Conservation (phyloP, 495 filamentous ascomycete genomes). For the Penicillium ochrochloron region DNA sequence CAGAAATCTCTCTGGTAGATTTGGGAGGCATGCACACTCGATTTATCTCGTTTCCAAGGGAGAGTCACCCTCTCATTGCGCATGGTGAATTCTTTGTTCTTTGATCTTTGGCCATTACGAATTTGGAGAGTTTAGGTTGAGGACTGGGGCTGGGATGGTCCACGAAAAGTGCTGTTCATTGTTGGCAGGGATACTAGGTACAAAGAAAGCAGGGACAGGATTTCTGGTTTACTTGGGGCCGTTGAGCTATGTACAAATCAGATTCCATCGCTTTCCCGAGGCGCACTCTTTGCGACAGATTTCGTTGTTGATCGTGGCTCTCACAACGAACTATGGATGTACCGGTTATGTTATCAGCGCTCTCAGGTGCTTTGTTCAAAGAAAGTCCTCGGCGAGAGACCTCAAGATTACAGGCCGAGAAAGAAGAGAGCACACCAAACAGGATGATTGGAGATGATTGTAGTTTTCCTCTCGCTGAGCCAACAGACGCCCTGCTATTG, state of each 20-base stretch:
- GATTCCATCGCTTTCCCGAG: neutral
- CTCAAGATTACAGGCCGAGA: neutral
- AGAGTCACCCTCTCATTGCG: neutral
- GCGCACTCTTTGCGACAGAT: neutral
- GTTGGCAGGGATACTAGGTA: neutral
- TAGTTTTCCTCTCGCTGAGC: neutral
- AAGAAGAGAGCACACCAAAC: neutral
- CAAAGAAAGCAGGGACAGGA: neutral
- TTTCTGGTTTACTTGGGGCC: neutral
- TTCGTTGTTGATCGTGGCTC: neutral
- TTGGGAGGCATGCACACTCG: neutral
- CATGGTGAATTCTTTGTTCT: constrained; percentile 2
- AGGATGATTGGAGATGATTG: neutral
- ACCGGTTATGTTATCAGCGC: neutral
- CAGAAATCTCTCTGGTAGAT: neutral
- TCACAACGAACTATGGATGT: neutral
- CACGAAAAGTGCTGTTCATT: neutral
- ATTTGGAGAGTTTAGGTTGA: neutral
- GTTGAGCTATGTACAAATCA: neutral
- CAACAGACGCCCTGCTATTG: neutral
- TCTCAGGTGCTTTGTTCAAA: neutral
- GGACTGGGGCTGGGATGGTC: neutral
- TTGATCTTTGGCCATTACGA: neutral
- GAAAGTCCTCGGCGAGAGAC: neutral
- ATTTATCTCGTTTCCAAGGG: constrained; percentile 1